These are phyloP conservation scores for Penicillium parvum DNA, from an alignment of 495 filamentous ascomycete genomes.

Conservation along the genomic window DNA sequence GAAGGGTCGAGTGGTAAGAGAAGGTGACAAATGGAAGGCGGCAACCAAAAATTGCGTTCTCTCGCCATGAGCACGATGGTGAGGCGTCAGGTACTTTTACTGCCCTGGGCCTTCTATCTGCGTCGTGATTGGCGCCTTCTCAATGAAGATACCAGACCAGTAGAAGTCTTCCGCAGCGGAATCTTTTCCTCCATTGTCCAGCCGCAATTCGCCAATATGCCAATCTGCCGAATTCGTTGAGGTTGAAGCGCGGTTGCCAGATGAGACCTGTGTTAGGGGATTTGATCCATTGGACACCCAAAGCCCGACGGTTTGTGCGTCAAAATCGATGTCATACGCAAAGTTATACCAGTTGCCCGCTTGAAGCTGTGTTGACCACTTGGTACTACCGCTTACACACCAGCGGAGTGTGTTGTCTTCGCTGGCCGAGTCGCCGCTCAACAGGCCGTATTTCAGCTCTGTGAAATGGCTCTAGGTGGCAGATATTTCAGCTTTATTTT, in stretches of 20 bases:
- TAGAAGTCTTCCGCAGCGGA: constrained; percentile 59
- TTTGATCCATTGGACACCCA: constrained; percentile 62
- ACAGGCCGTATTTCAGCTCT: constrained; percentile 64
- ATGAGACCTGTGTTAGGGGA: constrained; percentile 51
- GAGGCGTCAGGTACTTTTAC: too few species aligned
- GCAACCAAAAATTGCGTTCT: too few species aligned
- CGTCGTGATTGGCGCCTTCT: constrained; percentile 59
- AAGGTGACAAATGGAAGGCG: too few species aligned
- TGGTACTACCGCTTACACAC: constrained; percentile 47
- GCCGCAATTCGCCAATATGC: constrained; percentile 68
- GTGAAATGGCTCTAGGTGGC: constrained; percentile 60
- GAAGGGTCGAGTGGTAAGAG: too few species aligned
- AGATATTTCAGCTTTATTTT: constrained; percentile 6
- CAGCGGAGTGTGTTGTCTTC: constrained; percentile 49
- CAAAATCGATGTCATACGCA: constrained; percentile 62
- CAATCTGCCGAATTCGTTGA: constrained; percentile 68
- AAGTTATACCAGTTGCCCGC: constrained; percentile 69
- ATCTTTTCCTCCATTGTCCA: constrained; percentile 54
- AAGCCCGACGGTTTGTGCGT: constrained; percentile 55
- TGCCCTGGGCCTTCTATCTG: too few species aligned
- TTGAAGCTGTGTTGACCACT: constrained; percentile 50
- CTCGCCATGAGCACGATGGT: too few species aligned
- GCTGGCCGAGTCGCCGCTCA: constrained; percentile 34
- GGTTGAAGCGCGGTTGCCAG: constrained; percentile 52
- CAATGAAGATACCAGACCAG: constrained; percentile 68